phyloP scores from a whole-genome alignment of 192 early-diverging fungal species.

The Gonapodya prolifera region DNA sequence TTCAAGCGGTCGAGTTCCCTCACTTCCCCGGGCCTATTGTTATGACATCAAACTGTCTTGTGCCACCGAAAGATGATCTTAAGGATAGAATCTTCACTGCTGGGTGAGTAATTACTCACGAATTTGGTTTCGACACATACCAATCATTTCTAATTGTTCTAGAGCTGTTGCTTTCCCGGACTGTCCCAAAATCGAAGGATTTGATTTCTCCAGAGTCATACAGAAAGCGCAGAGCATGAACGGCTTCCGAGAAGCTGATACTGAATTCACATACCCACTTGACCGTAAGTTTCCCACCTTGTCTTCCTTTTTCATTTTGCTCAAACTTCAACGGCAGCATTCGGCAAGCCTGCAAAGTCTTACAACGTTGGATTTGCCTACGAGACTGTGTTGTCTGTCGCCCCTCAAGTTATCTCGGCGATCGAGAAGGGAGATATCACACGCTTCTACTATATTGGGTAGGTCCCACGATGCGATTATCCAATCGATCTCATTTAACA shows the following conservation, averaged over 20 bases:
- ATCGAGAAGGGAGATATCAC: slow-evolving; percentile 4
- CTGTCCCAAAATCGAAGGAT: not conserved
- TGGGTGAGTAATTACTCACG: not conserved
- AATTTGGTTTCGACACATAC: not conserved
- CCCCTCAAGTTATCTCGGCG: not conserved
- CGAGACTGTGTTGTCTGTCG: slow-evolving; percentile 3
- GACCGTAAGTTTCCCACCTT: not conserved
- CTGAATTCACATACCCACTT: slow-evolving; percentile 3
- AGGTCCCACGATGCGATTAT: not conserved
- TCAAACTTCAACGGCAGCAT: not conserved
- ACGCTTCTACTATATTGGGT: slow-evolving; percentile 4
- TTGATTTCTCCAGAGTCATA: not conserved
- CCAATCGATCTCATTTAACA: not conserved
- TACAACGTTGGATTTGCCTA: slow-evolving; percentile 3
- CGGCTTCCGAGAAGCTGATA: not conserved
- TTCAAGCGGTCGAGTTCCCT: not conserved
- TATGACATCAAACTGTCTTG: slow-evolving; percentile 2
- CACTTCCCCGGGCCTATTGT: slow-evolving; percentile 3
- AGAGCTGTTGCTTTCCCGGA: not conserved
- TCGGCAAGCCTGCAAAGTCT: slow-evolving; percentile 3
- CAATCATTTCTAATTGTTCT: not conserved
- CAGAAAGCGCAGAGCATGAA: not conserved
- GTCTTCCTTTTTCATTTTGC: not conserved
- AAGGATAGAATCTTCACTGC: slow-evolving; percentile 4
- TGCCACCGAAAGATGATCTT: slow-evolving; percentile 1